Base-by-base conservation (phyloP, 208 protist species). In the Leishmania tropica region DNA sequence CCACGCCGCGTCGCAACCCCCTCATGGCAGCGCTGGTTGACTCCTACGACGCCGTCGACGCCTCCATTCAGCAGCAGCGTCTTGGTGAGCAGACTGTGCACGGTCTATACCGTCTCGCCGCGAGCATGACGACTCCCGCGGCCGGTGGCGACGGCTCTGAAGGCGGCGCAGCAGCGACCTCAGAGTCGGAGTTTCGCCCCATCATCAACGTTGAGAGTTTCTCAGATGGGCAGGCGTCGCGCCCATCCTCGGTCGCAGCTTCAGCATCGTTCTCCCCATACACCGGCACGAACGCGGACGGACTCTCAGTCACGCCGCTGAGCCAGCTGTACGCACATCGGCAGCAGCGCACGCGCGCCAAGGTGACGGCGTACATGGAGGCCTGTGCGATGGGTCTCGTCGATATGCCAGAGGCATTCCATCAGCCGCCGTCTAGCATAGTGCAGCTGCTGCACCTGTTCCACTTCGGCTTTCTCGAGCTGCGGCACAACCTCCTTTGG, bases 391-490 rank as follows among this genome's bases (percentile, higher is more conserved):
- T 81, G 64, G 91, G 88, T 5, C 73, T 75, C 71, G 75, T 87
- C 31, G 62, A 74, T 5, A 70, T 92, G 53, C 83, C 85, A 6
- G 80, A 83, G 53, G 73, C 71, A 45, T 78, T 71, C 8, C 84
- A 88, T 74, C 79, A 80, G 21, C 62, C 78, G 19, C 90, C 90
- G 8, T 77, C 76, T 3, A 47, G 82, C 21, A 31, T 86, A 56
- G 80, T 85, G 65, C 89, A 89, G 75, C 83, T 93, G 28, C 79
- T 88, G 53, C 87, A 87, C 53, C 86, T 94, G 48, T 88, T 89
- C 75, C 83, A 85, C 77, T 94, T 93, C 76, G 79, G 76, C 45
- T 74, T 92, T 19, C 65, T 92, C 3, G 84, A 89, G 78, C 45
- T 94, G 35, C 83, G 89, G 17, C 78, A 92, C 85, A 90, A 90